Evolutionary conservation across 228 moss, liverwort and hornwort genomes (phyloP).

Genomic region (Sphagnum magellanicum): DNA sequence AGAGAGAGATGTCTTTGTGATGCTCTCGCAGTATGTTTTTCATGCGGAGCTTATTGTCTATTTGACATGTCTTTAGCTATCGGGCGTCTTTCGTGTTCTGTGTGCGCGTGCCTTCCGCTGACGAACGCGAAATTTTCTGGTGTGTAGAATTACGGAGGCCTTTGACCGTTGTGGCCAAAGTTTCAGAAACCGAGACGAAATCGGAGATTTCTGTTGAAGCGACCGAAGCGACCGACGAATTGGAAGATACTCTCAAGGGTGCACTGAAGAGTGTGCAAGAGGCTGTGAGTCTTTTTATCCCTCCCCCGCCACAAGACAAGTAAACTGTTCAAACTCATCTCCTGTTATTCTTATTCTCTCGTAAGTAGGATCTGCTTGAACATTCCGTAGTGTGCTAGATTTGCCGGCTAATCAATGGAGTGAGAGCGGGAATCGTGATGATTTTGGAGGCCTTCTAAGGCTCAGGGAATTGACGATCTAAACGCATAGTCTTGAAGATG

Average conservation of each 20-base stretch:
- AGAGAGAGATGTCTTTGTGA: neutral
- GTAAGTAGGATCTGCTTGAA: neutral
- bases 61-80: too few relatives aligned
- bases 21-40: too few relatives aligned
- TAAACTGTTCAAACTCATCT: neutral
- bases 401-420: too few relatives aligned
- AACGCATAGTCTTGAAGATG: too few relatives aligned
- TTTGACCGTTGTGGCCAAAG: slow-evolving; percentile 41
- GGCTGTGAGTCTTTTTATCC: slow-evolving; percentile 19
- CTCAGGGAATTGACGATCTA: neutral
- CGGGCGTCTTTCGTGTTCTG: too few relatives aligned
- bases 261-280: slow-evolving; percentile 32
- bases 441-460: neutral
- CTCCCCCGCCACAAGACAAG: too few relatives aligned
- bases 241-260: slow-evolving; percentile 43
- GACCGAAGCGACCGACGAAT: neutral
- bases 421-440: too few relatives aligned
- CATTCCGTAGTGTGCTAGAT: too few relatives aligned
- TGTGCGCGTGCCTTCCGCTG: too few relatives aligned
- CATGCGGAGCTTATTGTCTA: too few relatives aligned
- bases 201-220: neutral
- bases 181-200: slow-evolving; percentile 20
- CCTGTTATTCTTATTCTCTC: neutral
- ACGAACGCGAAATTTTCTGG: neutral
- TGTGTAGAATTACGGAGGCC: slow-evolving; percentile 40